phyloP scores from a whole-genome alignment of 2,329 filamentous ascomycete species.

The Blumeria hordei region DNA sequence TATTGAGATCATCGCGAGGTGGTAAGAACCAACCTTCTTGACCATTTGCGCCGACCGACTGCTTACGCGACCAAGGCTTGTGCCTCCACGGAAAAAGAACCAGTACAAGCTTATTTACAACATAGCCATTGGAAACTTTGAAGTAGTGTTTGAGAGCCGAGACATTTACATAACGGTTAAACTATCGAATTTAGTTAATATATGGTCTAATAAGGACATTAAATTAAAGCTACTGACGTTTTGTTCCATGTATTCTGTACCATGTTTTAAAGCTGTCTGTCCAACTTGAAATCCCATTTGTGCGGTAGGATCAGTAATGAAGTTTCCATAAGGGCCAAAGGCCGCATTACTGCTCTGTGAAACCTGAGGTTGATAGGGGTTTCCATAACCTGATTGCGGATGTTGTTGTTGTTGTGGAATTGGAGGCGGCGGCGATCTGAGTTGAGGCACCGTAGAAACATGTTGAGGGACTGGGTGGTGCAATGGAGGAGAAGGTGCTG shows the following conservation, averaged over 20 bases:
- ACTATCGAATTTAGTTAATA: constrained; percentile 19
- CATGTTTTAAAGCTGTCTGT: constrained; percentile 72
- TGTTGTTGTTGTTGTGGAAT: constrained; percentile 41
- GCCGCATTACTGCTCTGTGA: constrained; percentile 21
- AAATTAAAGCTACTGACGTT: constrained; percentile 36
- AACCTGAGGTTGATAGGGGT: constrained; percentile 44
- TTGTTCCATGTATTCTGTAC: constrained; percentile 84
- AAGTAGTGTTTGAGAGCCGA: constrained; percentile 95
- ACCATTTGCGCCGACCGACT: constrained; percentile 44
- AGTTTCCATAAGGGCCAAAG: constrained; percentile 60
- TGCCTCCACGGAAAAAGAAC: constrained; percentile 96
- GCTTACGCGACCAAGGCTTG: constrained; percentile 88
- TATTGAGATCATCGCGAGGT: constrained; percentile 87
- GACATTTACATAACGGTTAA: constrained; percentile 72
- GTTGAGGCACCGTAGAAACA: constrained; percentile 90
- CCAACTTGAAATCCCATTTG: constrained; percentile 91
- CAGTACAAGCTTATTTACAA: constrained; percentile 75
- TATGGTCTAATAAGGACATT: not conserved
- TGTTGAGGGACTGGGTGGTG: constrained; percentile 96
- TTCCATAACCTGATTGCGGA: constrained; percentile 32
- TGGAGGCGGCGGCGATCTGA: constrained; percentile 78
- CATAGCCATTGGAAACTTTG: constrained; percentile 94
- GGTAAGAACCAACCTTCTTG: constrained; percentile 64
- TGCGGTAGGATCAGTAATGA: constrained; percentile 87
- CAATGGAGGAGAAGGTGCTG: constrained; percentile 55